Conservation (phyloP, 306 rosid species). For the Betula pendula region DNA sequence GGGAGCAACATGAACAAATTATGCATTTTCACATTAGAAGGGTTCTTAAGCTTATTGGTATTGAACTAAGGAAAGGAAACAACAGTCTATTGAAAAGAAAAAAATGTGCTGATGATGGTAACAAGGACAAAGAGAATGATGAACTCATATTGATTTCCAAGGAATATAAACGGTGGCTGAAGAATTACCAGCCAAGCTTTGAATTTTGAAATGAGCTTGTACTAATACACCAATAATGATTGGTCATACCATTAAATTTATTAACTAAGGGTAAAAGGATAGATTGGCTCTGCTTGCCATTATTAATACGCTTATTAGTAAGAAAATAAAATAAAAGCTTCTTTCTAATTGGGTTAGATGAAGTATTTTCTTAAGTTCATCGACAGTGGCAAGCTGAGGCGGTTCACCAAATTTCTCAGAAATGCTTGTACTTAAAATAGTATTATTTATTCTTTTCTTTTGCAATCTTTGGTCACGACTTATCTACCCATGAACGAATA, state of each 20-base stretch:
- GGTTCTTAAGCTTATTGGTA: not conserved
- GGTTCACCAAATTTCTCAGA: not conserved
- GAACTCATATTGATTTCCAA: not conserved
- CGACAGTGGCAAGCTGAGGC: not conserved
- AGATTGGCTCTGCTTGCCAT: slow-evolving; percentile 3
- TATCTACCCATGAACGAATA: not conserved
- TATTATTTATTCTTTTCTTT: not conserved
- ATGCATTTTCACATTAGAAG: not conserved
- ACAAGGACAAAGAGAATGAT: not conserved
- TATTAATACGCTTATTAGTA: not conserved
- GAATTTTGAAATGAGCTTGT: not conserved
- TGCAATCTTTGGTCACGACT: not conserved
- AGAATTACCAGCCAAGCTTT: not conserved
- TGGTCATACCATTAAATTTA: not conserved
- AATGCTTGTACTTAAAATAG: not conserved
- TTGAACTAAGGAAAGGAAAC: not conserved
- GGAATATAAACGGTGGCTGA: not conserved
- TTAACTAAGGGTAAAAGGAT: not conserved
- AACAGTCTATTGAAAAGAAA: not conserved
- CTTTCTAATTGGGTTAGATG: not conserved
- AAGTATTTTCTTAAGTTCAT: not conserved
- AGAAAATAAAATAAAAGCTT: not conserved
- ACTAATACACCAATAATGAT: not conserved
- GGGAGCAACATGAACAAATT: not conserved
- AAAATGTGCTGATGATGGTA: not conserved